phyloP scores from a whole-genome alignment of 257 asterid species.

The Lycium ferocissimum region DNA sequence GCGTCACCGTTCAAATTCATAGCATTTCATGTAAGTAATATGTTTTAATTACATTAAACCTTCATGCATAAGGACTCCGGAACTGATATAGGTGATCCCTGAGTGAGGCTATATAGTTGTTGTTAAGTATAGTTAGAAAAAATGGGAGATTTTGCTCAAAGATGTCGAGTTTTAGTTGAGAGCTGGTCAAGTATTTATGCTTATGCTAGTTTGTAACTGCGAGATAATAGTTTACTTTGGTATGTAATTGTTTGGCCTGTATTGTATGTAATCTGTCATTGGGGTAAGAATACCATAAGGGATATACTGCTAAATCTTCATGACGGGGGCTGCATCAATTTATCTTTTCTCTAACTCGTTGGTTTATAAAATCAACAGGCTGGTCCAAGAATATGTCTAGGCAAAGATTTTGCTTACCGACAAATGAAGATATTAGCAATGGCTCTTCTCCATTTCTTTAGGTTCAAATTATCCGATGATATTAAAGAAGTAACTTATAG shows the following conservation, averaged over 20 bases:
- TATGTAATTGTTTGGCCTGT: background rate
- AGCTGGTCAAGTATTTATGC: background rate
- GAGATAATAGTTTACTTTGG: background rate
- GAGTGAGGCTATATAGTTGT: background rate
- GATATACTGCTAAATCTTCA: background rate
- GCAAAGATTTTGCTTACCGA: slow-evolving; percentile 33
- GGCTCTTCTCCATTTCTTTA: slow-evolving; percentile 55
- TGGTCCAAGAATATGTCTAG: slow-evolving; percentile 41
- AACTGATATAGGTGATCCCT: background rate
- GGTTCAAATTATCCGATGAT: slow-evolving; percentile 53
- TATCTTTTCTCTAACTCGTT: background rate
- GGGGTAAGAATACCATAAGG: background rate
- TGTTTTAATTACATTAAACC: too few species aligned
- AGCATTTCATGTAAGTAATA: background rate
- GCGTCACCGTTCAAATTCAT: slow-evolving; percentile 56
- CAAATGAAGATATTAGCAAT: slow-evolving; percentile 66
- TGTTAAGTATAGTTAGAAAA: background rate
- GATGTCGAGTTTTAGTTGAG: too few species aligned
- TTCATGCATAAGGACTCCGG: background rate
- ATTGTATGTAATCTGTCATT: background rate
- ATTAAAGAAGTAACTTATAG: slow-evolving; percentile 57
- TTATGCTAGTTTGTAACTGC: background rate
- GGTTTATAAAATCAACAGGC: slow-evolving; percentile 42
- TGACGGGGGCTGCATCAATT: background rate
- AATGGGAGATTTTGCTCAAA: background rate